Evolutionary conservation across 345 rosid species (phyloP).

Genomic region (Salix exigua): DNA sequence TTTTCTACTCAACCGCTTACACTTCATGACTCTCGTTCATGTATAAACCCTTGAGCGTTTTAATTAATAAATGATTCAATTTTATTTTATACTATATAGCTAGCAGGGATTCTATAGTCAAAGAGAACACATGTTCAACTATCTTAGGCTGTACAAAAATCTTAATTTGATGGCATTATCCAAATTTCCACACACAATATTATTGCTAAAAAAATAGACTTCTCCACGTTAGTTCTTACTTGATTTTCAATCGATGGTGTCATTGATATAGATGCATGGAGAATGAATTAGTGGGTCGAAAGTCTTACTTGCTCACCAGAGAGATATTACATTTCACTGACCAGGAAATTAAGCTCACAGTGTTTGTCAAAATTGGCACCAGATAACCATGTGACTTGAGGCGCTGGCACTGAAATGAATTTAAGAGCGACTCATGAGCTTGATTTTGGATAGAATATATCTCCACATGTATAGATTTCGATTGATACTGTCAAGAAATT

Average conservation of each 20-base stretch:
- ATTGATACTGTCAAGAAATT: neutral
- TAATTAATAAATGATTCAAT: neutral
- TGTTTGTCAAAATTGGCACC: neutral
- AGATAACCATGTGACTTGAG: neutral
- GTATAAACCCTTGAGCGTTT: no score
- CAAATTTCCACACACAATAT: neutral
- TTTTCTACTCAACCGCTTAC: neutral
- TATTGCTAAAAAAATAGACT: neutral
- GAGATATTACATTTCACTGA: neutral
- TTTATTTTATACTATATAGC: neutral
- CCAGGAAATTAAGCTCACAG: neutral
- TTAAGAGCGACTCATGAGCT: neutral
- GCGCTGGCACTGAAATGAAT: neutral
- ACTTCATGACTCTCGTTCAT: constrained; percentile 1
- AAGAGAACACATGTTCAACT: neutral
- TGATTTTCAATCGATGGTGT: neutral
- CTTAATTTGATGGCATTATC: neutral
- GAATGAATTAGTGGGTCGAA: neutral
- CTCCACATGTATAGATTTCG: neutral
- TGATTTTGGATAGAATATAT: neutral
- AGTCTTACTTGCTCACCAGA: neutral
- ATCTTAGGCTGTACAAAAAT: neutral
- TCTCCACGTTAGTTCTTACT: neutral
- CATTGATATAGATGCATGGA: neutral
- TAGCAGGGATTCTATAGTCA: neutral